Evolutionary conservation across 2,329 filamentous ascomycete species (phyloP).

Genomic region (Epichloe sylvatica): DNA sequence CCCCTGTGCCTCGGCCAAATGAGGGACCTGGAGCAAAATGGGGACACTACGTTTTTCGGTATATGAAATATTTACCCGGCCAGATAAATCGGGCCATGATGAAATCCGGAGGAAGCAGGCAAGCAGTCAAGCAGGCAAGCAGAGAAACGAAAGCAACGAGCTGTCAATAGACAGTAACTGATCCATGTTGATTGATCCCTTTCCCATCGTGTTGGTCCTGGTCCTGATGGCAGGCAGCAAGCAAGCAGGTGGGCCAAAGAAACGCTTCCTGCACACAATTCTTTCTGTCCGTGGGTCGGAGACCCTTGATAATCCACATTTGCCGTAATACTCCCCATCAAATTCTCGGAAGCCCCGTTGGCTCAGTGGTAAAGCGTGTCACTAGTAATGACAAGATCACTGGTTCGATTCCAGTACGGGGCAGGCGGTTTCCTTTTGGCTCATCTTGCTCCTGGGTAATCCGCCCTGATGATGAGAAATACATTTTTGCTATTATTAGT

Average conservation of each 20-base stretch:
- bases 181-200: neutral
- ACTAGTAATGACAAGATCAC: conserved; percentile 25
- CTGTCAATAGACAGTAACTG: no score
- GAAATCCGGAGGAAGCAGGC: no score
- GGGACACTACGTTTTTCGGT: conserved; percentile 21
- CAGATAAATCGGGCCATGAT: neutral
- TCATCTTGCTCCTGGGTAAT: neutral
- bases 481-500: no score
- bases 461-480: no score
- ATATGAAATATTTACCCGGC: conserved; percentile 16
- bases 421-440: conserved; percentile 6
- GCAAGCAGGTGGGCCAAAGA: neutral
- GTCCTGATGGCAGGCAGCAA: neutral
- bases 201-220: neutral
- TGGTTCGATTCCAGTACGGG: conserved; percentile 23
- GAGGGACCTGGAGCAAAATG: conserved; percentile 15
- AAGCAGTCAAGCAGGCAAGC: neutral
- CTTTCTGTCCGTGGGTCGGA: neutral
- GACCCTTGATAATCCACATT: conserved; percentile 3
- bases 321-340: accelerated
- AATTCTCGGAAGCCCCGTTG: conserved; percentile 14
- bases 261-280: neutral
- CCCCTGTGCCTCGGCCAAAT: conserved; percentile 11
- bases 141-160: neutral
- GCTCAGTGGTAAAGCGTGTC: conserved; percentile 24